Evolutionary conservation across 768 basidiomycete species (phyloP).

Genomic region (Glaciozyma antarctica): DNA sequence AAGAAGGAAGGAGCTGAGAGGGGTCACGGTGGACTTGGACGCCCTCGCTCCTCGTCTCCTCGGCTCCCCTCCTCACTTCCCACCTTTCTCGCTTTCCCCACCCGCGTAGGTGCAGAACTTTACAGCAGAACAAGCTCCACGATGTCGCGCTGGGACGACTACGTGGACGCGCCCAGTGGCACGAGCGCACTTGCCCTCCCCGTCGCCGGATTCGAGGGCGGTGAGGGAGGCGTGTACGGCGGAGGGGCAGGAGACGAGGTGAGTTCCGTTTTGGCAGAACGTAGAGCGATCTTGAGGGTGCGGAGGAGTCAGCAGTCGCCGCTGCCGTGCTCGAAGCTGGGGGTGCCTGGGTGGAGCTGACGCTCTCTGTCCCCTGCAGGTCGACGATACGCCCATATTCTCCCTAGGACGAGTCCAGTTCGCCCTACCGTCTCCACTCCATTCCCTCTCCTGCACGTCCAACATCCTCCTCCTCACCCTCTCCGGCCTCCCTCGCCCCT

Average conservation of each 20-base stretch:
- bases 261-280: background rate
- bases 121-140: too few relatives aligned
- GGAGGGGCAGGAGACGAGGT: background rate
- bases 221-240: background rate
- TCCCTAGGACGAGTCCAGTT: conserved; percentile 29
- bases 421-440: conserved; percentile 12
- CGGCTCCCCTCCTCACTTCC: too few relatives aligned
- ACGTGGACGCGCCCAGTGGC: too few relatives aligned
- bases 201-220: background rate
- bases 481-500: conserved; percentile 28
- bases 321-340: background rate
- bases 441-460: conserved; percentile 25
- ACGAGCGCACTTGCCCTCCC: background rate
- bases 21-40: too few relatives aligned
- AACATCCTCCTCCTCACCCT: conserved; percentile 25
- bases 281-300: background rate
- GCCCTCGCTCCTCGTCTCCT: too few relatives aligned
- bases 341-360: background rate
- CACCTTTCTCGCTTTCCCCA: too few relatives aligned
- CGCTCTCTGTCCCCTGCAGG: background rate
- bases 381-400: conserved; percentile 16
- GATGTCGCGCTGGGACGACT: too few relatives aligned
- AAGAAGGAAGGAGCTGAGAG: too few relatives aligned
- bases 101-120: too few relatives aligned
- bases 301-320: background rate